These are phyloP conservation scores for Tausonia pullulans DNA, from an alignment of 1,284 basidiomycete species.

Conservation along the genomic window DNA sequence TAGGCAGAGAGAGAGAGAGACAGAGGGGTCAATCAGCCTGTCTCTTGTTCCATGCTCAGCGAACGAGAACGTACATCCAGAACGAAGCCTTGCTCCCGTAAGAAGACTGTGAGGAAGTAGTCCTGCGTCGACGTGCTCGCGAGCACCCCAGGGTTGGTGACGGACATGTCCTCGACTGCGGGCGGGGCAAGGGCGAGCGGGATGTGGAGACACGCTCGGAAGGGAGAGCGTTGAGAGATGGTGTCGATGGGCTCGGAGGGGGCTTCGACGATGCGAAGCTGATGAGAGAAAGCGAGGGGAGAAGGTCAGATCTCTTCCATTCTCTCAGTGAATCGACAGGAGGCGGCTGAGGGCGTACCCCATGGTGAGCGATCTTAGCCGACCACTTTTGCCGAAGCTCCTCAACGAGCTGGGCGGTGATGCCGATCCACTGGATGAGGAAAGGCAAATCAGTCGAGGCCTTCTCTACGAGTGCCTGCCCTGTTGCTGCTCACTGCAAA, in stretches of 20 bases:
- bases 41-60: background rate
- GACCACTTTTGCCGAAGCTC: conserved; percentile 10
- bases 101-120: conserved; percentile 9
- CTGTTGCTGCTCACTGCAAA: too few species aligned
- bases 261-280: conserved; percentile 12
- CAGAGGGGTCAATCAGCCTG: background rate
- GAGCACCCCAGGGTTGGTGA: background rate
- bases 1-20: background rate
- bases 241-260: conserved; percentile 10
- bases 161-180: background rate
- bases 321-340: background rate
- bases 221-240: conserved; percentile 7
- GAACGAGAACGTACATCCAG: conserved; percentile 10
- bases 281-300: too few species aligned
- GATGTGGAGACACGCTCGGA: conserved; percentile 10
- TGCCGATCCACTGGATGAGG: conserved; percentile 7
- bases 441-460: background rate
- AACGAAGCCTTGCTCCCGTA: conserved; percentile 6
- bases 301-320: too few species aligned
- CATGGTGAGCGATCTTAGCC: conserved; percentile 4
- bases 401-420: conserved; percentile 15
- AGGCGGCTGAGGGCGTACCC: background rate
- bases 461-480: too few species aligned
- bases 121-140: conserved; percentile 1
- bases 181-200: conserved; percentile 5